These are phyloP conservation scores for Lecanosticta acicola DNA, from an alignment of 2,329 filamentous ascomycete species.

Conservation along the genomic window DNA sequence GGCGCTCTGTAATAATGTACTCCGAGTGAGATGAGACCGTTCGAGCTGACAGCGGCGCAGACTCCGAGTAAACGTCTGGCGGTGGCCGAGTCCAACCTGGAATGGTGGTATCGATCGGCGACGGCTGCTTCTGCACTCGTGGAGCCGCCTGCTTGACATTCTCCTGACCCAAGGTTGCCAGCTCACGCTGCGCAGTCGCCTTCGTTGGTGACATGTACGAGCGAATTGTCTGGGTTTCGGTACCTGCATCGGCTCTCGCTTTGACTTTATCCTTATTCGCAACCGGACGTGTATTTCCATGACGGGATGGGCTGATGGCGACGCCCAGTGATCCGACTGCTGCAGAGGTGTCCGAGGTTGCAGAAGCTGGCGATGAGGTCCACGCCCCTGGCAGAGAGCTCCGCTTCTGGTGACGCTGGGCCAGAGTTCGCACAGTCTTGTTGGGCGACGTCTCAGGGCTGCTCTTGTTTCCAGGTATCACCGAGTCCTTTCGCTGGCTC, in stretches of 20 bases:
- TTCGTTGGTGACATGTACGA: constrained; percentile 32
- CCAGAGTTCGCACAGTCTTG: constrained; percentile 18
- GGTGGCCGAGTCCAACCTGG: constrained; percentile 2
- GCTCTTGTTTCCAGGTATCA: constrained; percentile 2
- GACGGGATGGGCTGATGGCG: not conserved
- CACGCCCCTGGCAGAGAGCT: constrained; percentile 26
- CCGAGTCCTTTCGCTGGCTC: constrained; percentile 21
- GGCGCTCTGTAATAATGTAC: not conserved
- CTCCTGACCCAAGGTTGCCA: constrained; percentile 22
- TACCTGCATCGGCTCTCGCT: not conserved
- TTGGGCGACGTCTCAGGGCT: constrained; percentile 12
- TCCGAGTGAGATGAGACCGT: not conserved
- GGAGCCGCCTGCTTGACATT: constrained; percentile 7
- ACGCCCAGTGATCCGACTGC: not conserved
- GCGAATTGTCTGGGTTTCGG: constrained; percentile 10
- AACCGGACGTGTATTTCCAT: not conserved
- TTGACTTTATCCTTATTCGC: not conserved
- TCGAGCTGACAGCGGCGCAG: not conserved
- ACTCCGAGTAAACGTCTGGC: not conserved
- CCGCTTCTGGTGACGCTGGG: constrained; percentile 23
- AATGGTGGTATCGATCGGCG: constrained; percentile 8
- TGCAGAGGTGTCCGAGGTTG: not conserved
- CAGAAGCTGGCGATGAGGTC: constrained; percentile 9
- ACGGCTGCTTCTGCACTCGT: constrained; percentile 10
- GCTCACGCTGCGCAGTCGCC: constrained; percentile 24